Percentiles rank a stretch among this genome's conserved stretches.
Evolutionary conservation across 371 early-diverging fungal species (phyloP).

Genomic region (Vavraia culicis): DNA sequence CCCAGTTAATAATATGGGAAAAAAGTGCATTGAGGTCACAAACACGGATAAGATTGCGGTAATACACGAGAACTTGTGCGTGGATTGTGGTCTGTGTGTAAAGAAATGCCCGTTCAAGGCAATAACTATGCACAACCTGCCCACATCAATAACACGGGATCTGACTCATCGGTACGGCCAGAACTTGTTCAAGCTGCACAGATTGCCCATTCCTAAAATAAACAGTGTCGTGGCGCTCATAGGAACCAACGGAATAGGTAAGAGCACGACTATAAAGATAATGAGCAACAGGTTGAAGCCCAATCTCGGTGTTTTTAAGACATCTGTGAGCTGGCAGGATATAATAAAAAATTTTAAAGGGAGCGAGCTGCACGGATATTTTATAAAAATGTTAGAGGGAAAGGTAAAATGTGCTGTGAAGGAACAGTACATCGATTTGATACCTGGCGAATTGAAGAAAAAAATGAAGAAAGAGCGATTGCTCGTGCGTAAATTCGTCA

Average conservation of each 20-base stretch:
- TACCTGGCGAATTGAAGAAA: constrained; percentile 65
- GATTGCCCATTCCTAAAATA: constrained; percentile 80
- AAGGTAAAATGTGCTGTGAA: constrained; percentile 57
- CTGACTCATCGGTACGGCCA: constrained; percentile 88
- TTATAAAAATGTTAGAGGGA: constrained; percentile 68
- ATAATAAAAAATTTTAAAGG: constrained; percentile 88
- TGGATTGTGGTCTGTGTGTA: constrained; percentile 94
- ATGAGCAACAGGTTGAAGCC: constrained; percentile 86
- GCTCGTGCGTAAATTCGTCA: constrained; percentile 54
- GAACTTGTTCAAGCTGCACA: constrained; percentile 95
- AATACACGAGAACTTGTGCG: constrained; percentile 87
- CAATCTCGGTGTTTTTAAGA: constrained; percentile 59
- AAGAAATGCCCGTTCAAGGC: constrained; percentile 97
- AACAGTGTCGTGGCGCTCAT: constrained; percentile 93
- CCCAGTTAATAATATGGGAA: constrained; percentile 60
- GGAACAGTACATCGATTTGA: constrained; percentile 87
- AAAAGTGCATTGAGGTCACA: constrained; percentile 34
- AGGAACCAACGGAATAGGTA: constrained; percentile 95
- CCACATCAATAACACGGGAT: constrained; percentile 77
- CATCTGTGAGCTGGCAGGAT: constrained; percentile 80
- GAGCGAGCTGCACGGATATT: constrained; percentile 90
- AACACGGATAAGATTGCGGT: constrained; percentile 49
- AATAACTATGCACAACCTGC: constrained; percentile 87
- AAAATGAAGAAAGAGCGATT: constrained; percentile 10
- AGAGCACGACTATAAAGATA: constrained; percentile 83